Evolutionary conservation across 2,329 filamentous ascomycete species (phyloP).

Genomic region (Cercospora berteroae): DNA sequence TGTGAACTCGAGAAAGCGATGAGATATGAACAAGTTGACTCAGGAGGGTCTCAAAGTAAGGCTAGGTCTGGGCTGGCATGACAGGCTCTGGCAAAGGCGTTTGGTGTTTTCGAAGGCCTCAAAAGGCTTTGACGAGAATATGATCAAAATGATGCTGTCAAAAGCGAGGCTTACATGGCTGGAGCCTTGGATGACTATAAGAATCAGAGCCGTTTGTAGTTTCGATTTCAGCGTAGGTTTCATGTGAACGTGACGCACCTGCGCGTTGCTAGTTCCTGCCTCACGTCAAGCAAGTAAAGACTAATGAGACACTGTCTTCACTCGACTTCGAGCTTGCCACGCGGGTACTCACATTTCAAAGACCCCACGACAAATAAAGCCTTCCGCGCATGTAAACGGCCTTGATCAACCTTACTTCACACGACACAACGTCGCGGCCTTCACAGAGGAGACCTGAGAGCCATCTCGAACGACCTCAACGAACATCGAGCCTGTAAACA

Average conservation of each 20-base stretch:
- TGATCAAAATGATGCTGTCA: neutral
- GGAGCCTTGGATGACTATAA: neutral
- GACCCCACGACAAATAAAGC: neutral
- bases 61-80: neutral
- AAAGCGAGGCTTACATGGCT: neutral
- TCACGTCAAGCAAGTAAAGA: neutral
- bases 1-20: conserved; percentile 74
- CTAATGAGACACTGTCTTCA: neutral
- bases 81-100: neutral
- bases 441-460: neutral
- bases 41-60: neutral
- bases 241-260: neutral
- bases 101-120: neutral
- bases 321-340: neutral
- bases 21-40: neutral
- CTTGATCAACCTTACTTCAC: neutral
- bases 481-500: neutral
- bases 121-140: neutral
- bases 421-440: neutral
- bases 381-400: neutral
- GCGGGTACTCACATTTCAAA: neutral
- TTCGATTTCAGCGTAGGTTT: neutral
- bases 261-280: neutral
- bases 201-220: neutral
- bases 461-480: neutral